Conservation (phyloP, 306 rosid genomes). For the Chamaecrista fasciculata region DNA sequence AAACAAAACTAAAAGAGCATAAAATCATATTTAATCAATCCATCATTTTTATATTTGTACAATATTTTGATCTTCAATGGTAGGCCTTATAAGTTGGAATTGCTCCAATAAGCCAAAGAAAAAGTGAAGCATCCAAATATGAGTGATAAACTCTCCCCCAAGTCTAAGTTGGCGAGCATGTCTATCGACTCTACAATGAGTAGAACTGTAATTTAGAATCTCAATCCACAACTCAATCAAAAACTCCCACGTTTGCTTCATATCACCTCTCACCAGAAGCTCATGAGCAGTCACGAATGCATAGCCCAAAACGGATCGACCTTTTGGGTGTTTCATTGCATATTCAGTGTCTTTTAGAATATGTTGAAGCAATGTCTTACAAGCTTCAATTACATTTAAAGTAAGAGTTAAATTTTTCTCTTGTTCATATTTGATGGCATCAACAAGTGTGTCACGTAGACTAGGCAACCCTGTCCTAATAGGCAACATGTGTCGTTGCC, state of each 20-base stretch:
- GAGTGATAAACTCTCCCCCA: neutral
- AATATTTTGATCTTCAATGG: neutral
- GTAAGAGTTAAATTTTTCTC: neutral
- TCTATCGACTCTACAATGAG: neutral
- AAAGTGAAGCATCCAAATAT: neutral
- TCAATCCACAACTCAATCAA: neutral
- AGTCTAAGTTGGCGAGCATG: neutral
- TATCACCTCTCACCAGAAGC: neutral
- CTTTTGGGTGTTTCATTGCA: neutral
- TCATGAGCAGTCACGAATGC: neutral
- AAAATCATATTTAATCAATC: neutral
- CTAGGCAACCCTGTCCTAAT: neutral
- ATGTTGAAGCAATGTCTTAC: neutral
- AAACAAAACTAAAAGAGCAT: too few relatives aligned
- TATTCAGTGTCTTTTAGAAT: neutral
- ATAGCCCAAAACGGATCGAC: neutral
- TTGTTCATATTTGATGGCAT: neutral
- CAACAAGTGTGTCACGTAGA: neutral
- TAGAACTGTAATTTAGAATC: neutral
- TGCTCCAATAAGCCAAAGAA: neutral
- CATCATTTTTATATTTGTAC: too few relatives aligned
- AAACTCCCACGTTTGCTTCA: neutral
- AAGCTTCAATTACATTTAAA: neutral
- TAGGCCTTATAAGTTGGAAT: neutral
- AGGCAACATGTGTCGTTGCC: too few relatives aligned